Evolutionary conservation across 176 grass and related monocot species (phyloP).

Genomic region (Triticum monococcum): DNA sequence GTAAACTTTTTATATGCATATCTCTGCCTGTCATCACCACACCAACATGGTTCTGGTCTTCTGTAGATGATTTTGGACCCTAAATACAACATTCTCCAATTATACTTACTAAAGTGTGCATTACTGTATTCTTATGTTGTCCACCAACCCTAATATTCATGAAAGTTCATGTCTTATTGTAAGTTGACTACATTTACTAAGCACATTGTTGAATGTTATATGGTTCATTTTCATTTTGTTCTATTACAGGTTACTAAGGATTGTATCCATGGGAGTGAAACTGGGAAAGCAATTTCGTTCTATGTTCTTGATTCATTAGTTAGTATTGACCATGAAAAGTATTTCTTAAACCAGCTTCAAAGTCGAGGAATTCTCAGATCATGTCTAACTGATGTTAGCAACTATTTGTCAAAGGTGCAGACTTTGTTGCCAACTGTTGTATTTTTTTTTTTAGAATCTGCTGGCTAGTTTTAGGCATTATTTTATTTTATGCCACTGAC

Average conservation of each 20-base stretch:
- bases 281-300: conserved; percentile 86
- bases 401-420: conserved; percentile 77
- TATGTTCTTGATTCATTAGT: conserved; percentile 89
- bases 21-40: neutral
- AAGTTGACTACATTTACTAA: neutral
- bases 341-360: conserved; percentile 94
- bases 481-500: neutral
- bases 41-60: neutral
- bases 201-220: conserved; percentile 17
- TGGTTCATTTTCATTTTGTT: conserved; percentile 28
- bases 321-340: conserved; percentile 83
- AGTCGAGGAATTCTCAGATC: conserved; percentile 86
- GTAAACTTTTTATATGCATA: neutral
- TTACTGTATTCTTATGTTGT: neutral
- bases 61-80: neutral
- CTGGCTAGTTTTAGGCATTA: conserved; percentile 1
- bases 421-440: conserved; percentile 12
- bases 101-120: neutral
- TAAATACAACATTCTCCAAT: neutral
- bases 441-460: neutral
- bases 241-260: conserved; percentile 77
- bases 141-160: neutral
- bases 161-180: neutral
- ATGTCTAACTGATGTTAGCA: conserved; percentile 77
- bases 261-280: conserved; percentile 88